phyloP scores from a whole-genome alignment of 768 basidiomycete species.

The Leccinum arenicola region DNA sequence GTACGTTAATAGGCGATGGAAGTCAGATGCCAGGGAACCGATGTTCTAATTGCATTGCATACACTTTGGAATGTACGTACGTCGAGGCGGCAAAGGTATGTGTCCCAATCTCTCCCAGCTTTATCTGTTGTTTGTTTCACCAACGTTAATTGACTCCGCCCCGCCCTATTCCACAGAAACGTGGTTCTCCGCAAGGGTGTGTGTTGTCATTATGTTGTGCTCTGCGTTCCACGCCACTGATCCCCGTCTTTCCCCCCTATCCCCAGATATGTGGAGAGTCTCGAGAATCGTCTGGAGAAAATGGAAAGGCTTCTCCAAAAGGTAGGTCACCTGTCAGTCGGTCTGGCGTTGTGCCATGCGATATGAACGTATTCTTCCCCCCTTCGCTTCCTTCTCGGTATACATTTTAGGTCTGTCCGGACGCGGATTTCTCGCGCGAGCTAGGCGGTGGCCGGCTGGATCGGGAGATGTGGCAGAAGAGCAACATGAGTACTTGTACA shows the following conservation, averaged over 20 bases:
- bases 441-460: constrained; percentile 44
- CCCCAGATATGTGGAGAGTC: constrained; percentile 56
- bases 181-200: constrained; percentile 38
- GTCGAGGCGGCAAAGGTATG: constrained; percentile 51
- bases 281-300: constrained; percentile 61
- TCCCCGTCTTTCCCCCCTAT: not conserved
- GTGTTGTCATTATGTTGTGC: not conserved
- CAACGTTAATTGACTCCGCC: not conserved
- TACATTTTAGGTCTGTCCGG: constrained; percentile 54
- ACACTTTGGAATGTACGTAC: constrained; percentile 52
- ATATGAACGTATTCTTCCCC: not conserved
- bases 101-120: not conserved
- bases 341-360: constrained; percentile 1
- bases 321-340: constrained; percentile 28
- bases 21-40: constrained; percentile 51
- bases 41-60: constrained; percentile 56
- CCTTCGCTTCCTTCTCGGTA: not conserved
- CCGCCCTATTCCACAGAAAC: constrained; percentile 30
- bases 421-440: constrained; percentile 58
- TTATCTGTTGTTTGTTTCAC: not conserved
- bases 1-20: constrained; percentile 49
- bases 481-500: constrained; percentile 8
- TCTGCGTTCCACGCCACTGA: not conserved
- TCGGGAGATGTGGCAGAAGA: constrained; percentile 35
- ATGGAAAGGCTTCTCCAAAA: constrained; percentile 59